Conservation (phyloP, 352 stramenopile genomes). For the Globisporangium sylvaticum region DNA sequence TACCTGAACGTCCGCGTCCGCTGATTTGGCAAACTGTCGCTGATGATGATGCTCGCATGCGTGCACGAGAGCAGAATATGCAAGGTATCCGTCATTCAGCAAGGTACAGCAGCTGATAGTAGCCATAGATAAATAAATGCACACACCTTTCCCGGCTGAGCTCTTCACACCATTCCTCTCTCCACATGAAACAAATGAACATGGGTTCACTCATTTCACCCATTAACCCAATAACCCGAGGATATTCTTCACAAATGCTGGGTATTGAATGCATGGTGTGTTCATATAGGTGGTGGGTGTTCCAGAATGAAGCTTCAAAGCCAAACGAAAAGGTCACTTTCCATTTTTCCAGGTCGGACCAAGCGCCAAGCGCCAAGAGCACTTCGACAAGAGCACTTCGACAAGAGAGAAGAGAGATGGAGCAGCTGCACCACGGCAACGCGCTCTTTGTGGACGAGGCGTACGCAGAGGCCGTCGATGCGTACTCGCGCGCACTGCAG, state of each 20-base stretch:
- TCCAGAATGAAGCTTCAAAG: neutral
- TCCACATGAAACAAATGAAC: no score
- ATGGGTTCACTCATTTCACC: no score
- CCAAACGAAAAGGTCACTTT: neutral
- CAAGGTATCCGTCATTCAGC: neutral
- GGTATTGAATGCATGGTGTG: neutral
- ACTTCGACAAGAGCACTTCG: no score
- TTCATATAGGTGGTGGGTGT: neutral
- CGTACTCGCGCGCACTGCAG: constrained; percentile 50
- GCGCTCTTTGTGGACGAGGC: constrained; percentile 82
- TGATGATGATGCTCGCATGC: neutral
- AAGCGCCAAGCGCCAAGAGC: neutral
- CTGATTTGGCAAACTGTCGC: constrained; percentile 12
- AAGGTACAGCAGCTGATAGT: neutral
- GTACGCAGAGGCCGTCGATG: constrained; percentile 53
- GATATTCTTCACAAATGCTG: neutral
- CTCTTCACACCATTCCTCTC: no score
- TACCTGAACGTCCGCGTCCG: constrained; percentile 84
- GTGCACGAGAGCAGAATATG: neutral
- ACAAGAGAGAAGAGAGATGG: constrained; percentile 29
- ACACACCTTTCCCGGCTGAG: neutral
- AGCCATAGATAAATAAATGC: neutral
- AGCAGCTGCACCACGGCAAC: constrained; percentile 72
- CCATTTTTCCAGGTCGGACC: constrained; percentile 1
- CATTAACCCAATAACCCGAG: no score